These are phyloP conservation scores for Spathaspora sp. DNA, from an alignment of 805 yeast species.

Conservation along the genomic window DNA sequence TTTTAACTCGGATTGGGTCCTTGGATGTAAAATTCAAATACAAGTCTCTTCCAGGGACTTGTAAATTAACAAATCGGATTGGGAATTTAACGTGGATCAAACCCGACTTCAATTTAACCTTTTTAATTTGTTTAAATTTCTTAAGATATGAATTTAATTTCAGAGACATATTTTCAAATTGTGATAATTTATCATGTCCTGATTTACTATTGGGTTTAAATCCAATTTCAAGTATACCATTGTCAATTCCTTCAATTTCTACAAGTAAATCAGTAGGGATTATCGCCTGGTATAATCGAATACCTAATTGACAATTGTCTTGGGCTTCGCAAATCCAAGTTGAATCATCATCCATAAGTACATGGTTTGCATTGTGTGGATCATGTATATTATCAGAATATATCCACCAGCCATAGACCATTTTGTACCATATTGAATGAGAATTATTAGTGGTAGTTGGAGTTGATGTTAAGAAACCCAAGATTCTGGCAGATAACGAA, in stretches of 20 bases:
- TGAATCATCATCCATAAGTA: slow-evolving; percentile 27
- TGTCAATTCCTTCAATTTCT: background rate
- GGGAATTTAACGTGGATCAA: slow-evolving; percentile 30
- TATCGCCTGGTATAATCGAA: slow-evolving; percentile 27
- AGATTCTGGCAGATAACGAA: slow-evolving; percentile 32
- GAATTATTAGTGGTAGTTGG: slow-evolving; percentile 10
- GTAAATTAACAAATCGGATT: slow-evolving; percentile 27
- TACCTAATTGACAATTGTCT: slow-evolving; percentile 29
- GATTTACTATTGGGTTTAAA: slow-evolving; percentile 4
- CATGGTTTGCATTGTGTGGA: slow-evolving; percentile 34
- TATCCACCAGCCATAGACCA: slow-evolving; percentile 41
- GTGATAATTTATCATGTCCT: slow-evolving; percentile 2
- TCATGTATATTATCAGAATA: slow-evolving; percentile 24
- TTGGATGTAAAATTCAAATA: slow-evolving; percentile 23
- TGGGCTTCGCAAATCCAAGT: slow-evolving; percentile 27
- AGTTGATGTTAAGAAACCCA: slow-evolving; percentile 34
- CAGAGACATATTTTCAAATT: slow-evolving; percentile 8
- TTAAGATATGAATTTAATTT: slow-evolving; percentile 3
- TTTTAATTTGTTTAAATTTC: slow-evolving; percentile 5
- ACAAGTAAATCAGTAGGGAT: slow-evolving; percentile 34
- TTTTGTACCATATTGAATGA: slow-evolving; percentile 20
- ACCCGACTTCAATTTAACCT: background rate
- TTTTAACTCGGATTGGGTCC: slow-evolving; percentile 11
- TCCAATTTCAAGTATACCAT: background rate
- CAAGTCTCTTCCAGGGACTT: slow-evolving; percentile 28